A percentile compares a stretch with the other conserved stretches of the same genome.
Conservation (phyloP, 352 stramenopile genomes). For the Plasmopara muralis region DNA sequence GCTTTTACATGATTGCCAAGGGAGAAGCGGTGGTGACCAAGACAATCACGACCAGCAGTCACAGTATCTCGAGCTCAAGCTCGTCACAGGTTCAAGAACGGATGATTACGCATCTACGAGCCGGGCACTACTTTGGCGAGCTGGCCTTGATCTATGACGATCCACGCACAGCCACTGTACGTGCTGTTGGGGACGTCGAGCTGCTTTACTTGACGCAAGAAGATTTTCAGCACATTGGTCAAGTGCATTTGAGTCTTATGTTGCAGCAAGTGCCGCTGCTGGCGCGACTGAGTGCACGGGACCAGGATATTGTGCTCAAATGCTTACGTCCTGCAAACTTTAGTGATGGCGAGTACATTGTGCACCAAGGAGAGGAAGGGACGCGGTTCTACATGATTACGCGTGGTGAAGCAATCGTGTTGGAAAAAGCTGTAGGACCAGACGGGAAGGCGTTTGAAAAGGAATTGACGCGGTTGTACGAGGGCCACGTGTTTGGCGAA, state of each 20-base stretch:
- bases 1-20: slow-evolving; percentile 89
- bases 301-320: slow-evolving; percentile 80
- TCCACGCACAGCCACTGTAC: slow-evolving; percentile 74
- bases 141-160: slow-evolving; percentile 90
- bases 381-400: slow-evolving; percentile 89
- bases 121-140: slow-evolving; percentile 92
- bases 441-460: slow-evolving; percentile 52
- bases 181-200: slow-evolving; percentile 69
- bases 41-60: slow-evolving; percentile 31
- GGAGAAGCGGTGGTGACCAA: slow-evolving; percentile 84
- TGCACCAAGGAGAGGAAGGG: slow-evolving; percentile 84
- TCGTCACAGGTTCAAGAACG: slow-evolving; percentile 52
- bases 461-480: slow-evolving; percentile 78
- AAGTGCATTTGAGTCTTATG: slow-evolving; percentile 85
- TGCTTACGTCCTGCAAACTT: slow-evolving; percentile 80
- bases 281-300: slow-evolving; percentile 51
- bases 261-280: slow-evolving; percentile 80
- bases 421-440: slow-evolving; percentile 42
- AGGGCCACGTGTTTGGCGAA: slow-evolving; percentile 85
- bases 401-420: slow-evolving; percentile 75
- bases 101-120: slow-evolving; percentile 85
- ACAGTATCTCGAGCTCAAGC: slow-evolving; percentile 28
- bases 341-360: slow-evolving; percentile 82
- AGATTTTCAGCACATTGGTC: slow-evolving; percentile 82
- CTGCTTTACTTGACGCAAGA: slow-evolving; percentile 81